Evolutionary conservation across 345 rosid species (phyloP).

Genomic region (Boechera divaricarpa): DNA sequence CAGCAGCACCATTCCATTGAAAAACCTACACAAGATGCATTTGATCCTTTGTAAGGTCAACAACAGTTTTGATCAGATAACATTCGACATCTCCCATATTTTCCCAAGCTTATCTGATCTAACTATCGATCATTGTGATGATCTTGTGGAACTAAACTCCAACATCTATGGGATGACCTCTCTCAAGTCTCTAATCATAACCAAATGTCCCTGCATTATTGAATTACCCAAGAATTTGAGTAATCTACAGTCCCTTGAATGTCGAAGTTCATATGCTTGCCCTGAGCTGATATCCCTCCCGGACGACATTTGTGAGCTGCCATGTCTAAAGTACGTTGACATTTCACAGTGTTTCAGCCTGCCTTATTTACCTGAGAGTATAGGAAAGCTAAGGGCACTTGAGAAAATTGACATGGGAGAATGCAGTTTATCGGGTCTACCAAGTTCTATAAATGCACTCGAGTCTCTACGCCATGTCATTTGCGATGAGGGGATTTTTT

Average conservation of each 20-base stretch:
- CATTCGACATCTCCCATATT: slow-evolving; percentile 52
- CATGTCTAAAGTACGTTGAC: slow-evolving; percentile 66
- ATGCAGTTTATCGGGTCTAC: slow-evolving; percentile 56
- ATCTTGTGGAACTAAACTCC: slow-evolving; percentile 60
- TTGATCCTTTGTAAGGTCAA: slow-evolving; percentile 69
- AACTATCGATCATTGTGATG: slow-evolving; percentile 79
- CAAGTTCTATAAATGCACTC: slow-evolving; percentile 49
- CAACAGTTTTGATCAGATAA: slow-evolving; percentile 53
- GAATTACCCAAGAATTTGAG: slow-evolving; percentile 60
- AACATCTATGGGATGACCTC: slow-evolving; percentile 53
- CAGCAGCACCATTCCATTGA: slow-evolving; percentile 48
- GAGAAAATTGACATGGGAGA: slow-evolving; percentile 97
- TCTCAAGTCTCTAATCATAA: slow-evolving; percentile 70
- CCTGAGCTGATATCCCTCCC: slow-evolving; percentile 64
- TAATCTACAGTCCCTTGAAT: slow-evolving; percentile 51
- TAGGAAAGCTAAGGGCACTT: slow-evolving; percentile 55
- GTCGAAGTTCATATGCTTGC: slow-evolving; percentile 76
- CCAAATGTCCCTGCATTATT: slow-evolving; percentile 71
- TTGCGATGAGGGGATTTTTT: slow-evolving; percentile 60
- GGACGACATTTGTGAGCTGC: slow-evolving; percentile 56
- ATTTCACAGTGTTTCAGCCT: slow-evolving; percentile 74
- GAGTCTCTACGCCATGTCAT: slow-evolving; percentile 58
- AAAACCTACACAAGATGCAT: slow-evolving; percentile 59
- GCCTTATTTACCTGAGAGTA: slow-evolving; percentile 56
- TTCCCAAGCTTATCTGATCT: slow-evolving; percentile 74